phyloP scores from a whole-genome alignment of 768 basidiomycete species.

The Pleurotus djamor region DNA sequence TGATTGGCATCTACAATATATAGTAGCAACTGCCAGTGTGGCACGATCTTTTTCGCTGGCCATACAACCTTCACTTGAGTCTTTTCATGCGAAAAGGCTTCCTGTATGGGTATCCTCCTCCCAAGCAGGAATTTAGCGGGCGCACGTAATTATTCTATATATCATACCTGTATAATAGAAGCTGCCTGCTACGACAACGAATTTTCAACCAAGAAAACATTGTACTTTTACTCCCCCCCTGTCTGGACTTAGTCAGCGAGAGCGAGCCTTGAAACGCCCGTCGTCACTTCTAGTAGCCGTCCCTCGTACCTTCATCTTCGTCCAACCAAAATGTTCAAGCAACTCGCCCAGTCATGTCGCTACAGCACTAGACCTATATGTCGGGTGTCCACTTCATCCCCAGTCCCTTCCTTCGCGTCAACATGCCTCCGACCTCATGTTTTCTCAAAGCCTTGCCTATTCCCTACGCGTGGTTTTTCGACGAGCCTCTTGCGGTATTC shows the following conservation, averaged over 20 bases:
- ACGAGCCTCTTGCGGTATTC: not conserved
- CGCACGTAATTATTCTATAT: constrained; percentile 8
- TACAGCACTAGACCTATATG: no score
- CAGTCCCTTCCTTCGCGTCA: not conserved
- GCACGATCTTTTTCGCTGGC: no score
- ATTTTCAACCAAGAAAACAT: not conserved
- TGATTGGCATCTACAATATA: not conserved
- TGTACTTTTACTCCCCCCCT: not conserved
- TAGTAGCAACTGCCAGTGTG: not conserved
- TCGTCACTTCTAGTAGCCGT: not conserved
- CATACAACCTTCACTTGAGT: not conserved
- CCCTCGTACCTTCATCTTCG: not conserved
- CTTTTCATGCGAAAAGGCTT: not conserved
- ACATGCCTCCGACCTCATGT: no score
- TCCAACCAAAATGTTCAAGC: no score
- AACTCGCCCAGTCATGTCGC: no score
- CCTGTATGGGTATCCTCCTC: not conserved
- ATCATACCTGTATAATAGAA: constrained; percentile 4
- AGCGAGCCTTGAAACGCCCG: not conserved
- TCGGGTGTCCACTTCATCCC: no score
- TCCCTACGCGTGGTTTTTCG: not conserved
- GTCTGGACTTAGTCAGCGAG: not conserved
- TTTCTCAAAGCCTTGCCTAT: no score
- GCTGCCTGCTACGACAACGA: not conserved
- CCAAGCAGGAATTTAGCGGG: constrained; percentile 1